Conservation (phyloP, 192 early-diverging fungal genomes). For the Spizellomyces sp. region DNA sequence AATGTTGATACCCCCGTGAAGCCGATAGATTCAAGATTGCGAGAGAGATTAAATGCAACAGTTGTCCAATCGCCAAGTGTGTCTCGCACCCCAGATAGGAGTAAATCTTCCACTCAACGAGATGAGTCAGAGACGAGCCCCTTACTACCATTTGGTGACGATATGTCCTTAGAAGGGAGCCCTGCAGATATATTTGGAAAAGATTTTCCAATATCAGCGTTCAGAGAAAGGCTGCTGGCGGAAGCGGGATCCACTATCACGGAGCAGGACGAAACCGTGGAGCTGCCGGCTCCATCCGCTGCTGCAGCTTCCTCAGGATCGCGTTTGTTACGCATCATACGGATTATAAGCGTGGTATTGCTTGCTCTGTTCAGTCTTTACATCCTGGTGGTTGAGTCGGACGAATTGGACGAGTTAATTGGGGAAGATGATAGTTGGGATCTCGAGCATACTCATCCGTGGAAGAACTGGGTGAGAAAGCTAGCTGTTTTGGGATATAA, state of each 20-base stretch:
- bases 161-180: too few species aligned
- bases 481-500: constrained; percentile 2
- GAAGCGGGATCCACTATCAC: neutral
- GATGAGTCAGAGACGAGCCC: too few species aligned
- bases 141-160: too few species aligned
- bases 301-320: neutral
- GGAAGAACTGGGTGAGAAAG: neutral
- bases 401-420: neutral
- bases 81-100: too few species aligned
- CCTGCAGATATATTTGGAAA: too few species aligned
- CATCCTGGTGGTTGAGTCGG: neutral
- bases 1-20: too few species aligned
- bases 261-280: neutral
- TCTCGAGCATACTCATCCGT: neutral
- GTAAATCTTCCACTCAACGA: too few species aligned
- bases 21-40: too few species aligned
- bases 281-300: neutral
- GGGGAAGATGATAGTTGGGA: constrained; percentile 4
- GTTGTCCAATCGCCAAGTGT: neutral
- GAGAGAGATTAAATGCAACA: too few species aligned
- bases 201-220: too few species aligned
- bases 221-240: too few species aligned
- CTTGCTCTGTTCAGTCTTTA: constrained; percentile 15
- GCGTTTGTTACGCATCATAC: neutral
- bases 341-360: neutral